A percentile compares a stretch with the other conserved stretches of the same genome.
phyloP scores from a whole-genome alignment of 768 basidiomycete species.

The Suillus subaureus region DNA sequence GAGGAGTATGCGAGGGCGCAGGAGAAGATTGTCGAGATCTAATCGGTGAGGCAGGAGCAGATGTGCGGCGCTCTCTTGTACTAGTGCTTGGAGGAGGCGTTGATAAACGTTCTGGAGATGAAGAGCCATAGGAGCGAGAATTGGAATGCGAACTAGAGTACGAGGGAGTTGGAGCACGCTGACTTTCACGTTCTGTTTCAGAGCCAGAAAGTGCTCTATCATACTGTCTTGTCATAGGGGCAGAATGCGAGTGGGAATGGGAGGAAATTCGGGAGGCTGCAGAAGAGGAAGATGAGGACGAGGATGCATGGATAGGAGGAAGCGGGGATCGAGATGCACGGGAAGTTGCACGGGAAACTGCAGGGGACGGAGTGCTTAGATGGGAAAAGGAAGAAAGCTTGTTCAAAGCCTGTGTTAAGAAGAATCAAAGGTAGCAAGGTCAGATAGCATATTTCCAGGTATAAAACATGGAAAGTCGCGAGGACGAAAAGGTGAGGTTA shows the following conservation, averaged over 20 bases:
- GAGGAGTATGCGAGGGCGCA: slow-evolving; percentile 42
- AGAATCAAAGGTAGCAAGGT: slow-evolving; percentile 1
- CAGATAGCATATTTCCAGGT: slow-evolving; percentile 23
- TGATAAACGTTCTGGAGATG: slow-evolving; percentile 39
- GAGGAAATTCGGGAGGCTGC: slow-evolving; percentile 40
- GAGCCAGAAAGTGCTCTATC: slow-evolving; percentile 65
- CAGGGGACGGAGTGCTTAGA: slow-evolving; percentile 53
- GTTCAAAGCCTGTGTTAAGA: slow-evolving; percentile 55
- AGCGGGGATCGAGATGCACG: slow-evolving; percentile 41
- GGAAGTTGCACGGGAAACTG: slow-evolving; percentile 29
- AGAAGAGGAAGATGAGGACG: slow-evolving; percentile 39
- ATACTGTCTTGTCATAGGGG: slow-evolving; percentile 28
- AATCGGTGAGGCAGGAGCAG: slow-evolving; percentile 50
- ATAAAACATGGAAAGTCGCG: slow-evolving; percentile 3
- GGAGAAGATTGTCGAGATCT: slow-evolving; percentile 41
- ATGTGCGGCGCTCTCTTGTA: slow-evolving; percentile 46
- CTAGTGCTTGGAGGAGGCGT: slow-evolving; percentile 36
- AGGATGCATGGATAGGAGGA: slow-evolving; percentile 34
- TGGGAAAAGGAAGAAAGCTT: slow-evolving; percentile 65
- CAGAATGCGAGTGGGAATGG: slow-evolving; percentile 32
- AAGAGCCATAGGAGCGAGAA: slow-evolving; percentile 34
- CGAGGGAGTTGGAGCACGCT: slow-evolving; percentile 34
- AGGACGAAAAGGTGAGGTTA: slow-evolving; percentile 10
- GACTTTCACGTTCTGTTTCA: slow-evolving; percentile 77
- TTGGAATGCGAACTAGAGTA: slow-evolving; percentile 32